phyloP scores from a whole-genome alignment of 31 red algal genomes.

The Asparagopsis taxiformis region DNA sequence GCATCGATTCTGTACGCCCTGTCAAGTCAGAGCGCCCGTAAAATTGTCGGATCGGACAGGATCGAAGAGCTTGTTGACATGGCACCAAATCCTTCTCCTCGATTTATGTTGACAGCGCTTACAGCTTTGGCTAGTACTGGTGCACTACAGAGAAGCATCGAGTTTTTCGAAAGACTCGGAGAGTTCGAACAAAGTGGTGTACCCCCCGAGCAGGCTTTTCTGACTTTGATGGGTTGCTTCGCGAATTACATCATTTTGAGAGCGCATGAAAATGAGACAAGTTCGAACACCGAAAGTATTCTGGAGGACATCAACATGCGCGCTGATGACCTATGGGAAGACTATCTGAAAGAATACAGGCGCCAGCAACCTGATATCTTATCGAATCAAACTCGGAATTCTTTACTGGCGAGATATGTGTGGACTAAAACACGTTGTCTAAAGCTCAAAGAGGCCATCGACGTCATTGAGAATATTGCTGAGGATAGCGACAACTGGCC shows the following conservation, averaged over 20 bases:
- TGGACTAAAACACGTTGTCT: slow-evolving; percentile 23
- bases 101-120: slow-evolving; percentile 30
- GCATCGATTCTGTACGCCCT: slow-evolving; percentile 27
- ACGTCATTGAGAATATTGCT: slow-evolving; percentile 16
- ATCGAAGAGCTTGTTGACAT: slow-evolving; percentile 52
- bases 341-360: slow-evolving; percentile 25
- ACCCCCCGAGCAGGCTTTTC: slow-evolving; percentile 11
- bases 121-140: slow-evolving; percentile 21
- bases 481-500: background rate
- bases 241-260: slow-evolving; percentile 25
- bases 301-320: slow-evolving; percentile 13
- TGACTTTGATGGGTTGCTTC: slow-evolving; percentile 29
- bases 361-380: background rate
- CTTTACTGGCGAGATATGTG: slow-evolving; percentile 19
- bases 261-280: background rate
- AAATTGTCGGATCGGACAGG: background rate
- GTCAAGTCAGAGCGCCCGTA: background rate
- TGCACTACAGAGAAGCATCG: slow-evolving; percentile 8
- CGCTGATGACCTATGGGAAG: slow-evolving; percentile 27
- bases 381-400: background rate
- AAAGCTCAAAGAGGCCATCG: slow-evolving; percentile 22
- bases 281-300: background rate
- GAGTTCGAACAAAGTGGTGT: slow-evolving; percentile 2
- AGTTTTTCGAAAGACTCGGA: slow-evolving; percentile 19
- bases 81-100: slow-evolving; percentile 30